Base-by-base conservation (phyloP, 495 filamentous ascomycete species). In the Daldinia bambusicola region DNA sequence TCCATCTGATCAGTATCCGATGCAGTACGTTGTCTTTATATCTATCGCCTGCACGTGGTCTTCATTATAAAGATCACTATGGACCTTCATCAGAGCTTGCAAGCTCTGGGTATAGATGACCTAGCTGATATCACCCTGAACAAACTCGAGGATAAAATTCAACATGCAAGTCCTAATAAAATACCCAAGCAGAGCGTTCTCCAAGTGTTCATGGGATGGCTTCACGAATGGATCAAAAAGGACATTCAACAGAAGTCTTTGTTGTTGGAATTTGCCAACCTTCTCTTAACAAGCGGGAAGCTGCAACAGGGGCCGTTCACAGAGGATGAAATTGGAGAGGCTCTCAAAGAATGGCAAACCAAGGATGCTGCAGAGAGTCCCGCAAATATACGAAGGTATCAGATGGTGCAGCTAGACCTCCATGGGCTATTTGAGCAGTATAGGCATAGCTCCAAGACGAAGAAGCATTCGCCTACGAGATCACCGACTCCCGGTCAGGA, bases 171-270 rank as follows among this genome's bases (percentile, higher is more conserved):
- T 13, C n/a, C 41, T 20, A 12, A 43, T 9, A 43, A 37, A 6
- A 1, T 64, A 37, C 26, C 66, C 22, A 69, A 59, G 45, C 40
- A 67, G 31, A 41, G 62, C 6, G 37, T 74, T 2, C 69, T 82
- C 38, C 57, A 67, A 6, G 52, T 52, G 31, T 70, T 76, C 48
- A 66, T 78, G 60, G 53, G 38, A 64, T 82, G 81, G 81, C 74
- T 83, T 6, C 63, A 74, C 55, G 71, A 72, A 20, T 75, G 75
- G 13, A 77, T 81, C 26, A 68, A 61, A 18, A 61, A 71, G 7
- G 74, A 80, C 37, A 61, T 66, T 5, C 77, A 77, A 1, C 63
- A 73, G 34, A 58, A 75, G 18, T 37, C 16, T 32, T 34, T 63
- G 13, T 31, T 80, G 26, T 55, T 56, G 6, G 30, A 45, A 16